A percentile compares a stretch with the other conserved stretches of the same genome.
phyloP scores from a whole-genome alignment of 2,329 filamentous ascomycete genomes.

The Lanzia echinophila region DNA sequence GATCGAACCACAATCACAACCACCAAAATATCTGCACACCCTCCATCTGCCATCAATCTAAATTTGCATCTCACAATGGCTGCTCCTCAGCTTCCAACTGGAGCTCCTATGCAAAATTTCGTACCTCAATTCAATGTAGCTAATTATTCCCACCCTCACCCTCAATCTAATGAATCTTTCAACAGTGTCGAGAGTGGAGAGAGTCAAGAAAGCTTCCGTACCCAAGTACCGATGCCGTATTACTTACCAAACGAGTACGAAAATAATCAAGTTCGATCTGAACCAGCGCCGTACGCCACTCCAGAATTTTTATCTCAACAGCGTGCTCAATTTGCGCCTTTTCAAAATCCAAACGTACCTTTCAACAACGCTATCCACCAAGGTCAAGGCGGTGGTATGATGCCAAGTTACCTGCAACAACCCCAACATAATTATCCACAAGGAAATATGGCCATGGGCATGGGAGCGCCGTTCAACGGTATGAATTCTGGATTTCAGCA shows the following conservation, averaged over 20 bases:
- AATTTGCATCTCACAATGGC: too few species aligned
- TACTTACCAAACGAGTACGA: conserved; percentile 13
- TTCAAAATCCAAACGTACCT: neutral
- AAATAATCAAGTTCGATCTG: neutral
- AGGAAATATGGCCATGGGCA: neutral
- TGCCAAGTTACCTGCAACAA: neutral
- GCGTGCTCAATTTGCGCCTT: conserved; percentile 1
- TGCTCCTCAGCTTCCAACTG: neutral
- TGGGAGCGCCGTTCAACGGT: neutral
- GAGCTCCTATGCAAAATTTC: neutral
- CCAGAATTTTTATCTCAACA: conserved; percentile 1
- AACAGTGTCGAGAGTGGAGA: neutral
- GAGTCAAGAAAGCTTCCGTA: conserved; percentile 19
- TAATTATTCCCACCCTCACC: neutral
- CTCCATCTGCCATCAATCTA: too few species aligned
- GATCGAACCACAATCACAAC: too few species aligned
- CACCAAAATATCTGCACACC: too few species aligned
- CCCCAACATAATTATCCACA: conserved; percentile 2
- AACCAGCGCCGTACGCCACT: conserved; percentile 8
- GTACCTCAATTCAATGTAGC: neutral
- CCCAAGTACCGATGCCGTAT: conserved; percentile 22
- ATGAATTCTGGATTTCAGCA: neutral
- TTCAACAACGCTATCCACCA: neutral
- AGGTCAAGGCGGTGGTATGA: neutral
- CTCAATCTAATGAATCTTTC: neutral